Evolutionary conservation across 164 flowering plant genomes (phyloP).

Genomic region (Tinospora cordifolia): DNA sequence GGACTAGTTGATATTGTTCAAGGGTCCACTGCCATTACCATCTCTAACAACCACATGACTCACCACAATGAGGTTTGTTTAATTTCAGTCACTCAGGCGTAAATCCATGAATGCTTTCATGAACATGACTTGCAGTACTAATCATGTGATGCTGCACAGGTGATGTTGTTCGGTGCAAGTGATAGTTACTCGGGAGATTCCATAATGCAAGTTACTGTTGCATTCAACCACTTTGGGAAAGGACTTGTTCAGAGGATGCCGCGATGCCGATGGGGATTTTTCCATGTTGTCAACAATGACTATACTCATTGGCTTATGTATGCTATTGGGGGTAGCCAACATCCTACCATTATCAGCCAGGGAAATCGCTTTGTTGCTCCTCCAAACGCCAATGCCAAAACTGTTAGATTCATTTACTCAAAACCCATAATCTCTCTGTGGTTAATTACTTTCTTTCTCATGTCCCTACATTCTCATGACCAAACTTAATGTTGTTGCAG

Average conservation of each 20-base stretch:
- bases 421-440: not conserved
- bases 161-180: slow-evolving; percentile 60
- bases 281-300: slow-evolving; percentile 75
- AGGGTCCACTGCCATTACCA: slow-evolving; percentile 68
- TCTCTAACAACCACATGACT: slow-evolving; percentile 72
- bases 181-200: slow-evolving; percentile 33
- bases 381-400: slow-evolving; percentile 25
- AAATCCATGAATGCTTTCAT: not conserved
- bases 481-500: slow-evolving; percentile 13
- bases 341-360: slow-evolving; percentile 73
- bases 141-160: slow-evolving; percentile 31
- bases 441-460: not conserved
- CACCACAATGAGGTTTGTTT: slow-evolving; percentile 51
- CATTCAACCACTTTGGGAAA: slow-evolving; percentile 68
- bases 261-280: slow-evolving; percentile 58
- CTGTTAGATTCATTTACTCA: slow-evolving; percentile 26
- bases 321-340: slow-evolving; percentile 72
- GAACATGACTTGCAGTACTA: not conserved
- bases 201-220: slow-evolving; percentile 61
- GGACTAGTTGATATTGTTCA: slow-evolving; percentile 53
- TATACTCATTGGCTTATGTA: slow-evolving; percentile 81
- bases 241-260: slow-evolving; percentile 77
- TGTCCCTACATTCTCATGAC: too few relatives aligned
- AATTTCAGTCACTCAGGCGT: too few relatives aligned
- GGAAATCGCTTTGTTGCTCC: slow-evolving; percentile 77